Base-by-base conservation (phyloP, 805 yeast species). In the Saccharomycopsis sp. region DNA sequence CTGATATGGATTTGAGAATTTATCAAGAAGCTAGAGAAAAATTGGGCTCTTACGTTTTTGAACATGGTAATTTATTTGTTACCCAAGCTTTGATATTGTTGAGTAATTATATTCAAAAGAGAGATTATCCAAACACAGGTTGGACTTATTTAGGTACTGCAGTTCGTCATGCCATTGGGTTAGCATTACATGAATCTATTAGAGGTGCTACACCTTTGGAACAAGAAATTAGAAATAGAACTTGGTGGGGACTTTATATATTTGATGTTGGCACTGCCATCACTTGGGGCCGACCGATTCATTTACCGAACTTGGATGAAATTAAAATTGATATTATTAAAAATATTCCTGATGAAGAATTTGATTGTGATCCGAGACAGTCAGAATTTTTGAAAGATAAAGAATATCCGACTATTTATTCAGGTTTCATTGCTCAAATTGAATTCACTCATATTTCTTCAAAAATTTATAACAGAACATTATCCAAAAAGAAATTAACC, bases 111-210 rank as follows among this genome's bases (percentile, higher is more conserved):
- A 72, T 76, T 8, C 84, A 77, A 55, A 77, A 77, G 59, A 67
- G 83, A 40, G 75, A 79, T 53, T 77, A 76, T 52, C 80, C 82
- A 44, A 79, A 79, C 58, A 72, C 85, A 0, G 81, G 81, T 20
- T 81, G 85, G 82, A 76, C 76, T 53, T 77, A 74, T 51, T 61
- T 78, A 28, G 86, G 87, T 9, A 62, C 77, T 14, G 80, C 84
- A 0, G 70, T 77, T 6, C 64, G 82, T 50, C 78, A 80, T 81
- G 85, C 86, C 0, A 64, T 75, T 53, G 78, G 82, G 0, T 57
- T 81, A 33, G 88, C 86, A 3, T 60, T 44, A 20, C 54, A 50
- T 28, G 53, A 50, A 17, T 38, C 43, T 20, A 56, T 57, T 42
- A 62, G 61, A 45, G 45, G 45, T 7, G 48, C 51, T n/a, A 64